Evolutionary conservation across 1,284 basidiomycete genomes (phyloP), one percentile per base, ranked within the genome.

Genomic region (Cryptococcus wingfieldii): DNA sequence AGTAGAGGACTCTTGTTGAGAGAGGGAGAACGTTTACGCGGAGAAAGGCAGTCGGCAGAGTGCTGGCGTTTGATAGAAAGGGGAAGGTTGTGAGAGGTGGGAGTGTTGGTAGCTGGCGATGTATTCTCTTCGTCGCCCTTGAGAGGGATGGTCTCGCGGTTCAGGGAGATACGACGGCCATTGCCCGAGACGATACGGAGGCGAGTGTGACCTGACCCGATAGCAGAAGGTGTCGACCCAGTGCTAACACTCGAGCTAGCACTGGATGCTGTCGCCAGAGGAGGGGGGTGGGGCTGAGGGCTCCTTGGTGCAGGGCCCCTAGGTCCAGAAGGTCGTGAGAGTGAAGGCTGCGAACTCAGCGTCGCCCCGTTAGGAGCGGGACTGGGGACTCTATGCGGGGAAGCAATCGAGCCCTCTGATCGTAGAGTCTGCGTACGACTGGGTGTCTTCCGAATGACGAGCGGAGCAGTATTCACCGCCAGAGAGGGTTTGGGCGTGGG

Each of bases 1-100:
- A 12, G 12, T 5, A 50, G n/a, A 9, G 48, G 48, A 14, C 48
- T 39, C 19, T 39, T 50, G 38, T 27, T 19, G 31, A 50, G 34
- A 10, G 68, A 46, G 19, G 66, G 66, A 1, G 66, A 68, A 4
- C 73, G 62, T 48, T 75, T 75, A 3, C 73, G 63, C 5, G 73
- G 73, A 5, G 65, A 60, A 7, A 69, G 47, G 13, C 70, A 58
- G 28, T 74, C 73, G 5, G 62, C 60, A 8, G 66, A 68, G 48
- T 70, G 72, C 38, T 71, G 68, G 10, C 73, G 63, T 48, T 75
- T 75, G 2, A 65, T 49, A 2, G 62, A 42, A 28, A 57, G n/a
- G n/a, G 31, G 7, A 34, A 34, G 31, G 10, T 34, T 34, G 23
- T 18, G 23, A 5, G 31, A 31, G 2, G 62, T 53, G 2, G 59